Evolutionary conservation across 2,329 filamentous ascomycete genomes (phyloP).

Genomic region (Fusarium duplospermum): DNA sequence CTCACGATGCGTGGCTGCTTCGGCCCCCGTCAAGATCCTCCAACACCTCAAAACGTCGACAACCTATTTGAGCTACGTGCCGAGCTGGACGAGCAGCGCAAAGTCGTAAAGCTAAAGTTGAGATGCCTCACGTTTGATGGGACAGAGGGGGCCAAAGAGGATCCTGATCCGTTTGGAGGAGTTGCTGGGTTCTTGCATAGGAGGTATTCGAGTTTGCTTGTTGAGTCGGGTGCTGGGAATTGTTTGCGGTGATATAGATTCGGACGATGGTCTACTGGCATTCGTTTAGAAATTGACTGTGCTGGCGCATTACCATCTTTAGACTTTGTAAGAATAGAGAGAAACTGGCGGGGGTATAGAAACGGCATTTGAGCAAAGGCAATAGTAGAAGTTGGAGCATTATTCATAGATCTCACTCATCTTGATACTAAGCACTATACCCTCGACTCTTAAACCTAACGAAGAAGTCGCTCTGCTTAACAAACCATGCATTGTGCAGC

Average conservation of each 20-base stretch:
- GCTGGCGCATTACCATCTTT: background rate
- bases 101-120: constrained; percentile 7
- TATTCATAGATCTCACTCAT: background rate
- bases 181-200: constrained; percentile 34
- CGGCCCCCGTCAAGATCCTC: constrained; percentile 17
- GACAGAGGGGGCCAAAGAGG: constrained; percentile 14
- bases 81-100: background rate
- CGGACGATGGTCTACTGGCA: background rate
- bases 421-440: background rate
- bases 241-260: background rate
- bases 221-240: constrained; percentile 37
- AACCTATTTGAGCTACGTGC: constrained; percentile 29
- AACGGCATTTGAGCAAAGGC: background rate
- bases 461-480: constrained; percentile 12
- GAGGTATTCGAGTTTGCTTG: constrained; percentile 26
- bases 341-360: background rate
- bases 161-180: constrained; percentile 28
- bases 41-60: background rate
- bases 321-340: background rate
- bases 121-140: constrained; percentile 30
- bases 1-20: constrained; percentile 32
- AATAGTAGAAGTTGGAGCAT: background rate
- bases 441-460: background rate
- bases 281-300: background rate
- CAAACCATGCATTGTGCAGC: constrained; percentile 22